Conservation (phyloP, 1,284 basidiomycete species). For the Stygiomarasmius scandens region DNA sequence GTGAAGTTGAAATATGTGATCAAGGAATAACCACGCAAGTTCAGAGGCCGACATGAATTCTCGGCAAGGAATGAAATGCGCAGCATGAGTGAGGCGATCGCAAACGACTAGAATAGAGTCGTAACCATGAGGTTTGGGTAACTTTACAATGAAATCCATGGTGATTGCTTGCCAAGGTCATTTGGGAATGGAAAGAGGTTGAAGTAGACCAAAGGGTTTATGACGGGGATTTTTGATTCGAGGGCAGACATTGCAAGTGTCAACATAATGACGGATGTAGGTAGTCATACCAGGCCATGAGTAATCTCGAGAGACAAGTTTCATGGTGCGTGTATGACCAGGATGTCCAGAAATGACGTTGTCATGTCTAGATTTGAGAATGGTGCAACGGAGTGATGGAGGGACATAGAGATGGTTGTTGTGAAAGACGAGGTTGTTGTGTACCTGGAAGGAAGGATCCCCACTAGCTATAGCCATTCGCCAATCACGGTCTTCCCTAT, state of each 20-base stretch:
- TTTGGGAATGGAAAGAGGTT: constrained; percentile 22
- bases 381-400: constrained; percentile 1
- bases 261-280: constrained; percentile 11
- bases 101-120: constrained; percentile 37
- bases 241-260: constrained; percentile 30
- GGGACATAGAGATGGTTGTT: constrained; percentile 16
- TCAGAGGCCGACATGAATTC: constrained; percentile 17
- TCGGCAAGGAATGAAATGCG: constrained; percentile 36
- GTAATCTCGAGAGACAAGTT: constrained; percentile 6
- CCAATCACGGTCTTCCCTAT: constrained; percentile 31
- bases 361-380: constrained; percentile 16
- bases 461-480: constrained; percentile 28
- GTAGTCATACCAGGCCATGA: constrained; percentile 21
- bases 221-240: constrained; percentile 10
- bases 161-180: constrained; percentile 34
- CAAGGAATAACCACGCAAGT: constrained; percentile 1
- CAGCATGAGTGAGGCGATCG: constrained; percentile 37
- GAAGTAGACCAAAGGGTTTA: constrained; percentile 1
- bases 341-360: constrained; percentile 15
- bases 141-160: constrained; percentile 36
- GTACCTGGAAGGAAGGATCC: constrained; percentile 26
- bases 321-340: constrained; percentile 13
- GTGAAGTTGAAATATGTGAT: background rate
- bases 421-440: constrained; percentile 19
- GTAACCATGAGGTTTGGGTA: constrained; percentile 30